These are phyloP conservation scores for Fraxinus ornus DNA, from an alignment of 305 asterid genomes.

Conservation along the genomic window DNA sequence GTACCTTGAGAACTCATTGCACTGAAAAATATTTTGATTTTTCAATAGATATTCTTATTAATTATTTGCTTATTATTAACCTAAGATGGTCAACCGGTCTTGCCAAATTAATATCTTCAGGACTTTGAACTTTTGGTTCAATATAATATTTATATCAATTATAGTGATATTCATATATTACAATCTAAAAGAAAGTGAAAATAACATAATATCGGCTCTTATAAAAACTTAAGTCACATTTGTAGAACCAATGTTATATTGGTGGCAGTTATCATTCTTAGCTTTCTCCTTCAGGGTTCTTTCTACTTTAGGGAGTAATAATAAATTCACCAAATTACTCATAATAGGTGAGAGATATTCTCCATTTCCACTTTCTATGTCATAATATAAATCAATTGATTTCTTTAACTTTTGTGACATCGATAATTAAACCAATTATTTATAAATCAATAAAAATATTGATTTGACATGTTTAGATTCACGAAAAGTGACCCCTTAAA, in stretches of 20 bases:
- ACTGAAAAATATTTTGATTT: no score
- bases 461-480: background rate
- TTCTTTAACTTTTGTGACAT: background rate
- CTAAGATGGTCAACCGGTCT: background rate
- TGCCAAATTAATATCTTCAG: background rate
- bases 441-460: background rate
- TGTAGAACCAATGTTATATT: background rate
- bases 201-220: background rate
- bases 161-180: background rate
- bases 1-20: no score
- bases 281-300: background rate
- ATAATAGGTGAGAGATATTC: background rate
- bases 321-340: background rate
- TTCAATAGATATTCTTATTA: background rate
- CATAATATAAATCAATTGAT: background rate
- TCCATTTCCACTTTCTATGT: background rate
- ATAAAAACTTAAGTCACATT: background rate
- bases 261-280: background rate
- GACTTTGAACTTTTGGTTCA: background rate
- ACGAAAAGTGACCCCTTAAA: background rate
- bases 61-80: background rate
- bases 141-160: no score
- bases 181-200: background rate
- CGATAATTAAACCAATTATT: background rate
- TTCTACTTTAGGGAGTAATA: background rate